Evolutionary conservation across 306 rosid species (phyloP).

Genomic region (Casuarina equisetifolia): DNA sequence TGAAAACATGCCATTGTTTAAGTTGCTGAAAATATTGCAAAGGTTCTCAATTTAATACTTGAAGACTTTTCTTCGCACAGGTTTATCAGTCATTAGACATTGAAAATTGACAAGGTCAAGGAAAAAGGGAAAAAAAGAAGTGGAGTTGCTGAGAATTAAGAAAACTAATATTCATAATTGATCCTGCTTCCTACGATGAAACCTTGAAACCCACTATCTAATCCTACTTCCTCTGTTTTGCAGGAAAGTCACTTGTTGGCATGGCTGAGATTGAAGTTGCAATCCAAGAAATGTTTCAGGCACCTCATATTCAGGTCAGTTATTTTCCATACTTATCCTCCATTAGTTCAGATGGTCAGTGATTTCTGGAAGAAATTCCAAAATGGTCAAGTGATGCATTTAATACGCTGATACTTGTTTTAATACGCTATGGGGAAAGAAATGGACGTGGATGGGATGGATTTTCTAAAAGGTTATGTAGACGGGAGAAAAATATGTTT

Average conservation of each 20-base stretch:
- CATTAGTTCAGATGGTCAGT: slow-evolving; percentile 1
- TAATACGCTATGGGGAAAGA: not conserved
- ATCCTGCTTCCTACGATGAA: not conserved
- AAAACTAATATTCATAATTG: not conserved
- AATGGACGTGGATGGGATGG: not conserved
- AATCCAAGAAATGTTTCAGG: slow-evolving; percentile 95
- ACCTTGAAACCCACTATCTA: slow-evolving; percentile 4
- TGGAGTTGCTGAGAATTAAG: not conserved
- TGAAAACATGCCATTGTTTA: no score
- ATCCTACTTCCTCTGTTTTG: slow-evolving; percentile 26
- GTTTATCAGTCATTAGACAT: no score
- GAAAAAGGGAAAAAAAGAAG: no score
- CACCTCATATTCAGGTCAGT: slow-evolving; percentile 97
- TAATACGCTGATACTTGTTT: not conserved
- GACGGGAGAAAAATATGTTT: not conserved
- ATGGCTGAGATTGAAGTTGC: slow-evolving; percentile 86
- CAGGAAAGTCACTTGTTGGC: slow-evolving; percentile 63
- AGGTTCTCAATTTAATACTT: no score
- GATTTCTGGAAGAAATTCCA: slow-evolving; percentile 16
- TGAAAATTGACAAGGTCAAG: no score
- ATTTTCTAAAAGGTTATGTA: not conserved
- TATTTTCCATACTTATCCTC: slow-evolving; percentile 19
- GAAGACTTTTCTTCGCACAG: no score
- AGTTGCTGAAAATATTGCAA: no score
- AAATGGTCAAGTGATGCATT: slow-evolving; percentile 11